Conservation (phyloP, 768 basidiomycete species). For the Leccinum imitatum region DNA sequence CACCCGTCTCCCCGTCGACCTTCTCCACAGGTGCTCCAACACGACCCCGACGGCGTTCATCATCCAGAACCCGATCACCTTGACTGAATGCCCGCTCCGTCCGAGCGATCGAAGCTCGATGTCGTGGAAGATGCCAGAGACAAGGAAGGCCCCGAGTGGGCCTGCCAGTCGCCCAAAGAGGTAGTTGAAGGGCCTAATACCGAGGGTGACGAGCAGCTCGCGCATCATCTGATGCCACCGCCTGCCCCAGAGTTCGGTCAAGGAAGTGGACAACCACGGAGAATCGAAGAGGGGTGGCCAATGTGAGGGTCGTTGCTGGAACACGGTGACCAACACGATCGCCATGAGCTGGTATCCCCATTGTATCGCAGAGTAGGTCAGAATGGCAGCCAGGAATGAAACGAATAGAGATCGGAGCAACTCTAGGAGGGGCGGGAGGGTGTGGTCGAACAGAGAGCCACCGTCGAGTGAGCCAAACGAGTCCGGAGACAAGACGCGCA, state of each 20-base stretch:
- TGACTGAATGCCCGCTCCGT: slow-evolving; percentile 41
- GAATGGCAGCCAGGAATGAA: slow-evolving; percentile 41
- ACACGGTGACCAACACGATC: slow-evolving; percentile 44
- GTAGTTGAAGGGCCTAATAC: slow-evolving; percentile 41
- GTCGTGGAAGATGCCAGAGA: slow-evolving; percentile 60
- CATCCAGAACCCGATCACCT: slow-evolving; percentile 52
- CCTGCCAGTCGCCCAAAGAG: slow-evolving; percentile 51
- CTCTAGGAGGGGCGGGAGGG: slow-evolving; percentile 32
- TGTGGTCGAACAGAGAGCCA: slow-evolving; percentile 37
- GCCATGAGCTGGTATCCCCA: slow-evolving; percentile 41
- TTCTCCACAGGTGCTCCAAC: slow-evolving; percentile 48
- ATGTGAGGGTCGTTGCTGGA: slow-evolving; percentile 46
- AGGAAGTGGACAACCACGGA: slow-evolving; percentile 57
- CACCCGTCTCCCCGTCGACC: slow-evolving; percentile 41
- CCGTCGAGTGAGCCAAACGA: slow-evolving; percentile 36
- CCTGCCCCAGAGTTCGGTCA: slow-evolving; percentile 59
- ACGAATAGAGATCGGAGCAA: slow-evolving; percentile 43
- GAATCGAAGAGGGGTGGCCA: slow-evolving; percentile 64
- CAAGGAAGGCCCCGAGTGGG: slow-evolving; percentile 55
- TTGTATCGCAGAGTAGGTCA: slow-evolving; percentile 47
- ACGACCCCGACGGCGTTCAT: slow-evolving; percentile 53
- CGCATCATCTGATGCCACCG: slow-evolving; percentile 72
- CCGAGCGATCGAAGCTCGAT: slow-evolving; percentile 56
- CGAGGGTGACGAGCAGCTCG: slow-evolving; percentile 49
- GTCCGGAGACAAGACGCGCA: slow-evolving; percentile 36